Percentiles rank a stretch among this genome's conserved stretches.
These are phyloP conservation scores for Viola odorata DNA, from an alignment of 345 rosid genomes.

Conservation along the genomic window DNA sequence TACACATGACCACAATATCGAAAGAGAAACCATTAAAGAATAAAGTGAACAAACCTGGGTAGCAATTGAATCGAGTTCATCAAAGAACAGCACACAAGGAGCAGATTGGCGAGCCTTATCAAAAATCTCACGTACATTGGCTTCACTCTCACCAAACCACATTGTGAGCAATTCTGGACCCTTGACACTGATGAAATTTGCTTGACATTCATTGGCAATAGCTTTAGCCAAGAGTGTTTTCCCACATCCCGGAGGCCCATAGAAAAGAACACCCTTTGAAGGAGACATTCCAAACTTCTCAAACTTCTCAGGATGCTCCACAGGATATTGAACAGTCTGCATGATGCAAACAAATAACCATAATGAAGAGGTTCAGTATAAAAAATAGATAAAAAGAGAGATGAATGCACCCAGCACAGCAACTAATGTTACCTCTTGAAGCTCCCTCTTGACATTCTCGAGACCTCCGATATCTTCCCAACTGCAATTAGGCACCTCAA, in stretches of 20 bases:
- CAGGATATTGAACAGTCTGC: conserved; percentile 22
- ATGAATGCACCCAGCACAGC: not conserved
- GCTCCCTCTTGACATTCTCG: conserved; percentile 23
- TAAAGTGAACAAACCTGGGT: conserved; percentile 12
- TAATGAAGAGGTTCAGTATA: not conserved
- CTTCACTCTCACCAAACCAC: conserved; percentile 26
- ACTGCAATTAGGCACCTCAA: conserved; percentile 18
- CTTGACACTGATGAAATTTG: conserved; percentile 16
- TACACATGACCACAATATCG: not conserved
- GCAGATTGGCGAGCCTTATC: conserved; percentile 22
- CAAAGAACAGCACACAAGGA: conserved; percentile 20
- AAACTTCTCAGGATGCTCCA: conserved; percentile 21
- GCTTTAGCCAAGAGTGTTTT: conserved; percentile 22
- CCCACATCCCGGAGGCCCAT: conserved; percentile 22
- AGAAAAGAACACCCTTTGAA: conserved; percentile 20
- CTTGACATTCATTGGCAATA: conserved; percentile 21
- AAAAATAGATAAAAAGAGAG: not conserved
- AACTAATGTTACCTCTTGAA: conserved; percentile 15
- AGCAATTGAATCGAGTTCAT: conserved; percentile 21
- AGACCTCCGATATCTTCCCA: conserved; percentile 21
- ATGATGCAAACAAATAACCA: not conserved
- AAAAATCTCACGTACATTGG: conserved; percentile 17
- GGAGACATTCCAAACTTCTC: conserved; percentile 26
- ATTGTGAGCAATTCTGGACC: conserved; percentile 7
- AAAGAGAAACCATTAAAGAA: not conserved